Percentiles rank a stretch among this genome's conserved stretches.
phyloP scores from a whole-genome alignment of 805 yeast genomes.

The Pichia gijzeniarum region DNA sequence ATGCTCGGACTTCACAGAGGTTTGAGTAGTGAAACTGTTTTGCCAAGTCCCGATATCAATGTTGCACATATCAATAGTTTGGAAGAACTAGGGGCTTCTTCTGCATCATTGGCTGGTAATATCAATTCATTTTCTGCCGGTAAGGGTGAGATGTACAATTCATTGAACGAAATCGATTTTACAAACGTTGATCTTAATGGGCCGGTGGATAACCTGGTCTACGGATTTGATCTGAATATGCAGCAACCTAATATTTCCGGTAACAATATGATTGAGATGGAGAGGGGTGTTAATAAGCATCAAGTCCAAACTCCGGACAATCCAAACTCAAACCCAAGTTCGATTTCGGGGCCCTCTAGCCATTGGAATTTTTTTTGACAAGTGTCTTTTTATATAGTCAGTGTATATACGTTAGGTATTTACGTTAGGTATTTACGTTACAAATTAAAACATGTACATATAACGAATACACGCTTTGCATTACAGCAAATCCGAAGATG shows the following conservation, averaged over 20 bases:
- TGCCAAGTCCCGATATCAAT: not conserved
- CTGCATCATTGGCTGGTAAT: not conserved
- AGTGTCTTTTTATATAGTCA: too few species aligned
- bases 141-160: constrained; percentile 22
- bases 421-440: too few species aligned
- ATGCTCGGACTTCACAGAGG: constrained; percentile 4
- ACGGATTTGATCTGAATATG: constrained; percentile 11
- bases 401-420: too few species aligned
- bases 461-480: too few species aligned
- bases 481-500: too few species aligned
- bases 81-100: not conserved
- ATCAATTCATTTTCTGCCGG: constrained; percentile 3
- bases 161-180: constrained; percentile 33
- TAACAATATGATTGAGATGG: not conserved
- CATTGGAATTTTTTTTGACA: constrained; percentile 3
- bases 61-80: not conserved
- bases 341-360: not conserved
- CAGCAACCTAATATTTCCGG: not conserved
- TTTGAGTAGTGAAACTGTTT: not conserved
- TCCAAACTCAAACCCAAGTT: not conserved
- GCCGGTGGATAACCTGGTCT: constrained; percentile 19
- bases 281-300: too few species aligned
- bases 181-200: constrained; percentile 32
- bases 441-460: too few species aligned
- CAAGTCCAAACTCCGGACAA: too few species aligned